phyloP scores from a whole-genome alignment of 371 early-diverging fungal species.

The Nosema muscidifuracis region DNA sequence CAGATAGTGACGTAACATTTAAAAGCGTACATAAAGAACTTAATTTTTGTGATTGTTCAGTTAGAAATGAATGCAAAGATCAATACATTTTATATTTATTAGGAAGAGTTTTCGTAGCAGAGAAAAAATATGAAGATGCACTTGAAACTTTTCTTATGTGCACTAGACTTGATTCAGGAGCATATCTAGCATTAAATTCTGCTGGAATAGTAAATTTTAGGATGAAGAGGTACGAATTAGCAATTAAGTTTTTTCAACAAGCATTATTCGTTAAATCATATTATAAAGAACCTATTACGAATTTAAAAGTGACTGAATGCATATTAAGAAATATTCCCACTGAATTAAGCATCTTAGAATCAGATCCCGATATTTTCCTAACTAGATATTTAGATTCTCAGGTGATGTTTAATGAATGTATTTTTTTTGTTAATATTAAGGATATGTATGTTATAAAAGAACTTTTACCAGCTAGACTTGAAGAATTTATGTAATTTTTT shows the following conservation, averaged over 20 bases:
- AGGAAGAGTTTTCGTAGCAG: not conserved
- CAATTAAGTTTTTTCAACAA: not conserved
- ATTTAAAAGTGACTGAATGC: not conserved
- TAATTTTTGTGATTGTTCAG: not conserved
- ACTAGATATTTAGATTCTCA: slow-evolving; percentile 11
- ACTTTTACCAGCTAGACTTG: too few species aligned
- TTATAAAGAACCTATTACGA: not conserved
- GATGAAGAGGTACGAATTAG: not conserved
- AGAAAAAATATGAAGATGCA: not conserved
- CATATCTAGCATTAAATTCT: not conserved
- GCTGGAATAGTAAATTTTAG: not conserved
- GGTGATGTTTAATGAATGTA: not conserved
- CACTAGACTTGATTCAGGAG: not conserved
- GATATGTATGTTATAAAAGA: not conserved
- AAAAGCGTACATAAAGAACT: not conserved
- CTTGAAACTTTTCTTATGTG: not conserved
- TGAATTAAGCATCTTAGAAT: not conserved
- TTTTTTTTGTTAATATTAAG: not conserved
- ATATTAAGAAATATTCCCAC: not conserved
- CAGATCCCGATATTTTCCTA: not conserved
- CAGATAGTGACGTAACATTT: not conserved
- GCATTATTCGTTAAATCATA: not conserved
- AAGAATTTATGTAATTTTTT: too few species aligned
- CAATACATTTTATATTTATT: not conserved
- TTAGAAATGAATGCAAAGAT: not conserved